Conservation (phyloP, 1,284 basidiomycete genomes). For the Marasmius sp. region DNA sequence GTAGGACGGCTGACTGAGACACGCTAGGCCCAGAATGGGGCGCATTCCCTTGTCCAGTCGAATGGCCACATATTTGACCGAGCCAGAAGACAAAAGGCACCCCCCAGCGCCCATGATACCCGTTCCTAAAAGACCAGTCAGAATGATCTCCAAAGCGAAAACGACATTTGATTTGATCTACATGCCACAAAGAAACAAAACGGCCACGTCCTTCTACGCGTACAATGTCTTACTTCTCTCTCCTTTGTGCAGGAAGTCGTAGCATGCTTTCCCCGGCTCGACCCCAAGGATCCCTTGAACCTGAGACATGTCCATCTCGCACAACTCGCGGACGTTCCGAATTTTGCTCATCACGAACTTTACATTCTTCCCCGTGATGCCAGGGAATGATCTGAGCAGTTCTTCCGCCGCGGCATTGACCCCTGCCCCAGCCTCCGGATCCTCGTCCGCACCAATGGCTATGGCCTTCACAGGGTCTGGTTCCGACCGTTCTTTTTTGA, state of each 20-base stretch:
- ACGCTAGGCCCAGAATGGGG: too few species aligned
- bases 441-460: conserved; percentile 78
- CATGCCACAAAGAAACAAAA: too few species aligned
- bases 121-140: too few species aligned
- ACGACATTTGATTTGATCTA: too few species aligned
- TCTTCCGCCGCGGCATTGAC: conserved; percentile 78
- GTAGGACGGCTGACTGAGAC: too few species aligned
- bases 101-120: too few species aligned
- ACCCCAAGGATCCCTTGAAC: conserved; percentile 81
- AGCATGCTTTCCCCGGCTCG: conserved; percentile 80
- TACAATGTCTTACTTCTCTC: conserved; percentile 28
- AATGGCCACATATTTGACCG: too few species aligned
- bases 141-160: too few species aligned
- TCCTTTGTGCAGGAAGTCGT: conserved; percentile 80
- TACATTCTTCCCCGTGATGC: conserved; percentile 83
- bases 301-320: conserved; percentile 59
- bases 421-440: conserved; percentile 61
- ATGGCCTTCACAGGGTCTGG: conserved; percentile 81
- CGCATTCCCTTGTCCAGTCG: too few species aligned
- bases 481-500: conserved; percentile 84
- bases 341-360: conserved; percentile 85
- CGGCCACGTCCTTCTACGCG: too few species aligned
- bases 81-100: too few species aligned
- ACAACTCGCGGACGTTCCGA: conserved; percentile 74
- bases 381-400: conserved; percentile 70